These are phyloP conservation scores for Tetrapyrgos nigripes DNA, from an alignment of 1,284 basidiomycete species.

Conservation along the genomic window DNA sequence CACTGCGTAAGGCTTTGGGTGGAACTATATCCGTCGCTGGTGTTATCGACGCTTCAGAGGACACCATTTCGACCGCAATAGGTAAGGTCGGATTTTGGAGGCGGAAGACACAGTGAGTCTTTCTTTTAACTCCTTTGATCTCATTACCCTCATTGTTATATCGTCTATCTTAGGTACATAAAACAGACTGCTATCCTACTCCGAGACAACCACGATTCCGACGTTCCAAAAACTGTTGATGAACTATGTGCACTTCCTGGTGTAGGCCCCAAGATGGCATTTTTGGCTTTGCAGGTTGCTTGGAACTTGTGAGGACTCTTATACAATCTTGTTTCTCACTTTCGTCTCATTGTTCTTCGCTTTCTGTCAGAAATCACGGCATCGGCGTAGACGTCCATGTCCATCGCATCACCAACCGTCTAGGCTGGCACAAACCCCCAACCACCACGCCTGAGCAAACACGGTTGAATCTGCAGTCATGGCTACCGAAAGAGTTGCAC, in stretches of 20 bases:
- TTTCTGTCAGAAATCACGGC: conserved; percentile 74
- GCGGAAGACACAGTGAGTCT: conserved; percentile 76
- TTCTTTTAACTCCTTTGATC: not conserved
- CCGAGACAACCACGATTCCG: conserved; percentile 75
- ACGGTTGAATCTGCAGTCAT: conserved; percentile 86
- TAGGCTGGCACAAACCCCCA: conserved; percentile 85
- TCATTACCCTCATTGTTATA: not conserved
- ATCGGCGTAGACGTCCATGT: conserved; percentile 98
- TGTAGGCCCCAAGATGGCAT: conserved; percentile 95
- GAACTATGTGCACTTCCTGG: conserved; percentile 86
- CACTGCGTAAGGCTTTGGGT: conserved; percentile 77
- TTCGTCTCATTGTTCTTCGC: not conserved
- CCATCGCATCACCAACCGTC: conserved; percentile 90
- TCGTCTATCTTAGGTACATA: conserved; percentile 61
- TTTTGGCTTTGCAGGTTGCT: conserved; percentile 81
- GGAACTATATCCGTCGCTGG: conserved; percentile 82
- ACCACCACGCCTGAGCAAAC: conserved; percentile 32
- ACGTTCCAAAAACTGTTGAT: conserved; percentile 88
- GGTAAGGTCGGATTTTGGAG: conserved; percentile 95
- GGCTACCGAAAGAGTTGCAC: conserved; percentile 85
- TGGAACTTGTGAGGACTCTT: conserved; percentile 78
- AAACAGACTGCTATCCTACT: conserved; percentile 74
- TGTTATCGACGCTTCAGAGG: conserved; percentile 69
- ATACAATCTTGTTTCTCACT: not conserved
- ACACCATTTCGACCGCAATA: conserved; percentile 76